A percentile compares a stretch with the other conserved stretches of the same genome.
Evolutionary conservation across 208 protist species (phyloP).

Genomic region (Acanthamoeba divionensis): DNA sequence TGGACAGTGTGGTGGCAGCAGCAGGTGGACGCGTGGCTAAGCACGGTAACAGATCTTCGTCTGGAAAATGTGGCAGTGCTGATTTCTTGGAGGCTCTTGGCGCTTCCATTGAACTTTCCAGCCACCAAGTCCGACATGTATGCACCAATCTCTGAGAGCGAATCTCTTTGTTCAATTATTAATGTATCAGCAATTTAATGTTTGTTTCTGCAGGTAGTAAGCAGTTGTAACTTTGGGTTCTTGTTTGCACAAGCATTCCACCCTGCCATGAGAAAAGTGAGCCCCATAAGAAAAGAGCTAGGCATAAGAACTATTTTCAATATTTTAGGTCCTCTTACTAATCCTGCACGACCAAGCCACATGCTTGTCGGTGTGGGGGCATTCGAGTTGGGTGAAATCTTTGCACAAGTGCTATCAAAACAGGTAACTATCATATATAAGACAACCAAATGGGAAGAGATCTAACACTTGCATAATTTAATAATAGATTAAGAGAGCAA

Average conservation of each 20-base stretch:
- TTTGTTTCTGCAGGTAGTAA: neutral
- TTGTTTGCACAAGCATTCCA: slow-evolving; percentile 44
- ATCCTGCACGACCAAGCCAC: neutral
- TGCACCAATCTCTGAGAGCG: too few species aligned
- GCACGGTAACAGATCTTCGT: slow-evolving; percentile 43
- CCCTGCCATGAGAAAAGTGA: slow-evolving; percentile 26
- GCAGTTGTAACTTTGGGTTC: slow-evolving; percentile 30
- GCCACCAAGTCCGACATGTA: neutral
- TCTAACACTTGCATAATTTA: neutral
- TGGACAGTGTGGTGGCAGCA: neutral
- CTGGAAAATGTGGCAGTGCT: neutral
- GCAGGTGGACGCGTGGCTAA: slow-evolving; percentile 26
- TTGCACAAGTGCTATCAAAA: neutral
- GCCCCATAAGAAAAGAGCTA: neutral
- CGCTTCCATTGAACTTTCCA: neutral
- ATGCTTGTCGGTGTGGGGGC: slow-evolving; percentile 35
- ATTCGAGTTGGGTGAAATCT: neutral
- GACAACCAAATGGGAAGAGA: too few species aligned
- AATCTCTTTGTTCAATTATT: too few species aligned
- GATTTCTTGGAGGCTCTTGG: slow-evolving; percentile 42
- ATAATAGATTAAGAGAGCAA: neutral
- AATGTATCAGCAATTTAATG: too few species aligned
- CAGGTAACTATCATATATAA: neutral
- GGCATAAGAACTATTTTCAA: slow-evolving; percentile 47
- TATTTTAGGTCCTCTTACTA: slow-evolving; percentile 17